Evolutionary conservation across 768 basidiomycete species (phyloP), one percentile per base, ranked within the genome.

Genomic region (Paxillus involutus): DNA sequence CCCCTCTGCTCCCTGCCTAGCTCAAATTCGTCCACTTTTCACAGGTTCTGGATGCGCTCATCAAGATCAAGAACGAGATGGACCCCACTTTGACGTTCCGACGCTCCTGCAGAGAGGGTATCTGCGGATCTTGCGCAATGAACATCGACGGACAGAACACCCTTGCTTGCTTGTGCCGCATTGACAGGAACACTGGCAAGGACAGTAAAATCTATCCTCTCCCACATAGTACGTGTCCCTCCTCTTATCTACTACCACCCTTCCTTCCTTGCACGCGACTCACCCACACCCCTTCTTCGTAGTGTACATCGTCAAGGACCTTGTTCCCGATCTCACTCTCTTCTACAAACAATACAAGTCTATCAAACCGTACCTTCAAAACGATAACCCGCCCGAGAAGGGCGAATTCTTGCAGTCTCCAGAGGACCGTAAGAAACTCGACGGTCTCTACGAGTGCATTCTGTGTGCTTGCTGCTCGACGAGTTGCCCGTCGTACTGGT

Each of bases 301-400:
- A 96, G 95, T 97, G 95, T 97, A 96, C 75, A 82, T 98, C 67
- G 94, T 98, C 73, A 98, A 98, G 79, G 97, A 99, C 75, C 87
- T 99, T 65, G 95, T 99, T 3, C 92, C 91, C 17, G 89, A 92
- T 76, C 77, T 91, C 61, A 91, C 89, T 10, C 84, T 84, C 59
- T 95, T 95, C 83, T 95, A 94, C 86, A 98, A 98, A 73, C 97
- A 99, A 71, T 98, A 99, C 89, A 98, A 98, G 76, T 95, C 94
- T 16, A 96, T 99, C 72, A 87, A 99, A 71, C 96, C 96, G 5
- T 98, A 86, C 79, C 81, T 98, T 36, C 88, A 96, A 79, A 94
- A 94, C 73, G 89, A 94, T 71, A 92, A 90, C 71, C 88, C 88
- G 0, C 94, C 94, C 2, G 90, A 79, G 59, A 74, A 85, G 57